phyloP scores from a whole-genome alignment of 2,329 filamentous ascomycete genomes.

The Trichophyton rubrum region DNA sequence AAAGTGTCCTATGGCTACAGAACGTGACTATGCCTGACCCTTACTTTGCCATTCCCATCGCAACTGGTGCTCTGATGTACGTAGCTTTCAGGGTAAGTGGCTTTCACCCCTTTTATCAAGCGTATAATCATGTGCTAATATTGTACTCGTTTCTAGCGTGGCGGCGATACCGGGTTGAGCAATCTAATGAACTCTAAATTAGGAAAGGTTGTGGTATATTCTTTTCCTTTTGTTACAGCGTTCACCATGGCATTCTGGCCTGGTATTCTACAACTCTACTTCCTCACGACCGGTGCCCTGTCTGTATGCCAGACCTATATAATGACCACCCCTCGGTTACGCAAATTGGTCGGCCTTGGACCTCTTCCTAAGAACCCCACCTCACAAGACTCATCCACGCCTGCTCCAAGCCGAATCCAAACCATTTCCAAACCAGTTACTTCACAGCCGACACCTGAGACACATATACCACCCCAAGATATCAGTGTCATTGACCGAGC shows the following conservation, averaged over 20 bases:
- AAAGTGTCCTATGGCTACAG: constrained; percentile 63
- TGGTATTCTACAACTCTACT: constrained; percentile 50
- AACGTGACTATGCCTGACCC: constrained; percentile 70
- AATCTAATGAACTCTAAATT: constrained; percentile 18
- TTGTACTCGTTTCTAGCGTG: constrained; percentile 14
- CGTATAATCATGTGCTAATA: not conserved
- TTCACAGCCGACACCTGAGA: constrained; percentile 8
- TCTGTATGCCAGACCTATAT: constrained; percentile 34
- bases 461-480: constrained; percentile 8
- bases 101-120: not conserved
- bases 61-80: constrained; percentile 46
- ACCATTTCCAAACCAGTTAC: constrained; percentile 5
- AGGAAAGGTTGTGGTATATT: constrained; percentile 21
- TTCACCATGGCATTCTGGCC: constrained; percentile 44
- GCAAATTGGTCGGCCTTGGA: constrained; percentile 19
- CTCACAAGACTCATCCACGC: not conserved
- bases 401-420: constrained; percentile 4
- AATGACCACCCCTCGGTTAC: constrained; percentile 28
- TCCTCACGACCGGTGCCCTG: constrained; percentile 35
- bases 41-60: constrained; percentile 57
- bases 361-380: constrained; percentile 11
- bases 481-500: constrained; percentile 26
- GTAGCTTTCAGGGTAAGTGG: constrained; percentile 45
- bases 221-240: constrained; percentile 43
- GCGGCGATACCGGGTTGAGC: constrained; percentile 26